A percentile compares a stretch with the other conserved stretches of the same genome.
Conservation (phyloP, 441 rosid genomes). For the Erysimum cheiri region DNA sequence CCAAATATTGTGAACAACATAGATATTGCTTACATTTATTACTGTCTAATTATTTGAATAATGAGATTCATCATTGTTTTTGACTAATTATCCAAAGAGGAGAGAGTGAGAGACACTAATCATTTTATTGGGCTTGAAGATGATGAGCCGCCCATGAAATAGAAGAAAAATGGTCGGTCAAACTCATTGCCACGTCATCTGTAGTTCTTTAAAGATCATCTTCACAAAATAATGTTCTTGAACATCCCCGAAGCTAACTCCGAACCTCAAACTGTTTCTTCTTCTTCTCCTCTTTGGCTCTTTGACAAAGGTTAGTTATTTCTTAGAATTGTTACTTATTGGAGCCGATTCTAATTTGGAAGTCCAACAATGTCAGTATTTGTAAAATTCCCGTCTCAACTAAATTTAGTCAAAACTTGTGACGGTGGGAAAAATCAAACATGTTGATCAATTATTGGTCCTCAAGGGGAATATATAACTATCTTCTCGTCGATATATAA, state of each 20-base stretch:
- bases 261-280: constrained; percentile 12
- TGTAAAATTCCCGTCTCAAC: not conserved
- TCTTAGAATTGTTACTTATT: not conserved
- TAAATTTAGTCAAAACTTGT: not conserved
- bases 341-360: not conserved
- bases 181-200: constrained; percentile 30
- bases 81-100: not conserved
- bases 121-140: constrained; percentile 27
- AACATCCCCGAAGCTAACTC: constrained; percentile 30
- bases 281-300: not conserved
- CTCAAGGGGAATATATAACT: not conserved
- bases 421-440: not conserved
- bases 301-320: constrained; percentile 28
- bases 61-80: not conserved
- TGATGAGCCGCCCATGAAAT: constrained; percentile 1
- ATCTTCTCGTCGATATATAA: not conserved
- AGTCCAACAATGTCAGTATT: not conserved
- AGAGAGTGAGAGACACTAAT: not conserved
- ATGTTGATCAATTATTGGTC: constrained; percentile 7
- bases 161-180: constrained; percentile 27
- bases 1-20: not conserved
- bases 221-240: constrained; percentile 25
- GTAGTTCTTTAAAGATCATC: constrained; percentile 13
- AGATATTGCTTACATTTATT: too few species aligned
- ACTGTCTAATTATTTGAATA: too few species aligned